Percentiles rank a stretch among this genome's conserved stretches.
Conservation (phyloP, 2,329 filamentous ascomycete genomes). For the Rhinocladiella mackenziei region DNA sequence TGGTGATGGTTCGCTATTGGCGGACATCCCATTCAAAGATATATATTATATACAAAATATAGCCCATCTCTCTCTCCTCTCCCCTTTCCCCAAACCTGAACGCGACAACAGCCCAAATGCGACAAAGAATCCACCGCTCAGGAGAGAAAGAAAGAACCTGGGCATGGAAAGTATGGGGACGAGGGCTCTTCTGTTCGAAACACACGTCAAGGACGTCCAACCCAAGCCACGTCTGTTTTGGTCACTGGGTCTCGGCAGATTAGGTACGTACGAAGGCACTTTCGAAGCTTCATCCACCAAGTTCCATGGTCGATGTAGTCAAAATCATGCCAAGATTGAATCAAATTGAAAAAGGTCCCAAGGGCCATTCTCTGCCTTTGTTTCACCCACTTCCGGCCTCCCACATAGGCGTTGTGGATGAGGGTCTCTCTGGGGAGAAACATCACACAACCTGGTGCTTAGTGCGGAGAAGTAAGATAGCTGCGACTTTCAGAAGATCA, state of each 20-base stretch:
- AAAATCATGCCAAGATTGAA: constrained; percentile 52
- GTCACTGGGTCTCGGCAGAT: not conserved
- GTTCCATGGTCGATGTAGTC: constrained; percentile 27
- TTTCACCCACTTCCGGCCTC: constrained; percentile 11
- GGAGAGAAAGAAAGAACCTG: not conserved
- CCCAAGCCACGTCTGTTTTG: not conserved
- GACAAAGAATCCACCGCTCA: no score
- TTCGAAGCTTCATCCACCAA: constrained; percentile 30
- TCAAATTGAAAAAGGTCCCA: constrained; percentile 35
- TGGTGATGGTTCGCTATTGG: constrained; percentile 25
- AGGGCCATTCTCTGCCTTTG: constrained; percentile 3
- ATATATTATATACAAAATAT: constrained; percentile 1
- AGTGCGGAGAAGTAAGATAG: no score
- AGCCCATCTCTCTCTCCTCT: not conserved
- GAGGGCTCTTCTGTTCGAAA: no score
- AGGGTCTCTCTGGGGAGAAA: constrained; percentile 23
- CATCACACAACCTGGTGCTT: no score
- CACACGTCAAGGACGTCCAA: not conserved
- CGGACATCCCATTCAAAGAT: constrained; percentile 14
- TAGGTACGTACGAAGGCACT: constrained; percentile 14
- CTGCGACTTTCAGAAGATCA: no score
- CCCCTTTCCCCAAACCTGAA: not conserved
- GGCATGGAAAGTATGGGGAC: not conserved
- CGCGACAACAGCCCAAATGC: not conserved
- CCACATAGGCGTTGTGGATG: constrained; percentile 6